These are phyloP conservation scores for Suhomyces sp. DNA, from an alignment of 805 yeast genomes.

Conservation along the genomic window DNA sequence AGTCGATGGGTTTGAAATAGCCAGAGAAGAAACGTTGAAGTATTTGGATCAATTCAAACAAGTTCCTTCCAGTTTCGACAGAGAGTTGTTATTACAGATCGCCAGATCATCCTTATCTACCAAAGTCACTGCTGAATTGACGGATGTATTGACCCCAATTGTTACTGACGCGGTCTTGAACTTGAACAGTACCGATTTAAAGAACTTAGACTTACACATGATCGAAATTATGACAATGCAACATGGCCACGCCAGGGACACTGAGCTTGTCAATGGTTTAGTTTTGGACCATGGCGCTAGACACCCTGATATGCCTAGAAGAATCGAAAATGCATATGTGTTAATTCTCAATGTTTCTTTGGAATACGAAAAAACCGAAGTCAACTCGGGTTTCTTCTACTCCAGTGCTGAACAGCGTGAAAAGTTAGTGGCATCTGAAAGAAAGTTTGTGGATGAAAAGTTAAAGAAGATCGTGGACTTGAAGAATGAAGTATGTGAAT, in stretches of 20 bases:
- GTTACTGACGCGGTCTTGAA: conserved; percentile 94
- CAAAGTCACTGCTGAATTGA: conserved; percentile 73
- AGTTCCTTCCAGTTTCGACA: conserved; percentile 54
- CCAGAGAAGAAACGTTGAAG: conserved; percentile 70
- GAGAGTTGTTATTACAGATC: conserved; percentile 87
- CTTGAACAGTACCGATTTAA: conserved; percentile 50
- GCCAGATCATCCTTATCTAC: conserved; percentile 88
- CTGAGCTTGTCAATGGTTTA: conserved; percentile 79
- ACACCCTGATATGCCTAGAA: conserved; percentile 98
- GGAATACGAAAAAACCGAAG: conserved; percentile 97
- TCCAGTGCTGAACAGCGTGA: conserved; percentile 96
- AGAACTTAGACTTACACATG: conserved; percentile 85
- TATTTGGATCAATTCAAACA: conserved; percentile 67
- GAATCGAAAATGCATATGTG: conserved; percentile 77
- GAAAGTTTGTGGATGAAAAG: conserved; percentile 92
- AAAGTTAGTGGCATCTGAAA: conserved; percentile 86
- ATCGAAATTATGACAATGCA: conserved; percentile 98
- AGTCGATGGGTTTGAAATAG: conserved; percentile 92
- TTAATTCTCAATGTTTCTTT: conserved; percentile 88
- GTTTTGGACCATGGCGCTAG: conserved; percentile 98
- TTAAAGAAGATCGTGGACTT: conserved; percentile 86
- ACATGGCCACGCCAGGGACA: conserved; percentile 80
- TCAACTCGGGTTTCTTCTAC: conserved; percentile 92
- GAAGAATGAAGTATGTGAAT: conserved; percentile 86
- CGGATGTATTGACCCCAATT: conserved; percentile 83